Base-by-base conservation (phyloP, 2,329 filamentous ascomycete species). In the Aspergillus japonicus region DNA sequence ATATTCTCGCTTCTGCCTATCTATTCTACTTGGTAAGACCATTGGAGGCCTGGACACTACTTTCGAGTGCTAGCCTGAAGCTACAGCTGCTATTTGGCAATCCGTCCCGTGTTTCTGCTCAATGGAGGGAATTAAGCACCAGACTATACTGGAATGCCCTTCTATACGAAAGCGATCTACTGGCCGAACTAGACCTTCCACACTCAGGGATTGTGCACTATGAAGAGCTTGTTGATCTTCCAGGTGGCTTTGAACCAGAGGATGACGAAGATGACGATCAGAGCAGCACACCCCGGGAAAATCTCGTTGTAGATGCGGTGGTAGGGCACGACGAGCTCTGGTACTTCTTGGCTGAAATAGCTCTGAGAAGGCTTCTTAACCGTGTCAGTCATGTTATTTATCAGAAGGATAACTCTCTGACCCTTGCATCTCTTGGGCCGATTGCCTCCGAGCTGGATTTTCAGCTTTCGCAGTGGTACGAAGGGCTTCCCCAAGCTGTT, bases 261-360 rank as follows among this genome's bases (percentile, higher is more conserved):
- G 87, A 87, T n/a, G 86, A 88, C 57, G 66, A 50, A 16, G 54
- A 57, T 19, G 52, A 54, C 5, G n/a, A 33, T 8, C 23, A 54
- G 47, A 44, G 39, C 24, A 47, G 16, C 24, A 54, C 29, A 54
- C 52, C 14, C n/a, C 10, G 11, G 21, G 47, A 31, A 49, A n/a
- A 50, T n/a, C 62, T 60, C 44, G 35, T 42, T 11, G 50, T 88
- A 64, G 83, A 85, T 64, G 79, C 84, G 6, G 85, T 39, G 44
- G 33, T 87, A 7, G 89, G 89, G 12, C 84, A 86, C 52, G 91
- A 94, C 68, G 90, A 94, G 60, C 80, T 94, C 14, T 94, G 91
- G 90, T 95, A 95, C 70, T 94, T 94, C 67, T 79, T 94, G 31
- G 90, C 91, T 42, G 90, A 94, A 69, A 93, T 95, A 63, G 90